Base-by-base conservation (phyloP, 2,329 filamentous ascomycete genomes). In the Talaromyces marneffei region DNA sequence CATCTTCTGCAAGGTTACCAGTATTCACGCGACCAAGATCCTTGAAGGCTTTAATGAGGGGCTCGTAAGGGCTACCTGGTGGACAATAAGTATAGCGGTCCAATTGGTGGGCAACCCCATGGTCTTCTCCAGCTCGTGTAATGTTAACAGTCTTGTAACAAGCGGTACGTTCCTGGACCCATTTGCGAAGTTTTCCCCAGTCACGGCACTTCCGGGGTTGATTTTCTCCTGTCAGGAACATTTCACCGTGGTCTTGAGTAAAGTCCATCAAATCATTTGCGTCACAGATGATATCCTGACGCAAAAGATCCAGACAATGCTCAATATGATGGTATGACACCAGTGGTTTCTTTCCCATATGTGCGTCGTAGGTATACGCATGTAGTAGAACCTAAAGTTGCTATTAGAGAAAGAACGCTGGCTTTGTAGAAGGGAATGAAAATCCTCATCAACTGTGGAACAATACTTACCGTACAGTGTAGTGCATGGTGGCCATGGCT, bases 141-240 rank as follows among this genome's bases (percentile, higher is more conserved):
- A 59, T 59, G 33, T 59, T 59, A 31, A 59, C 6, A 16, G 57
- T 59, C n/a, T 59, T 59, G 44, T 59, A 59, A 23, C 57, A 59
- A 8, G 57, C 29, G 18, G 18, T 59, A 4, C 57, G 42, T 9
- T 59, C 57, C 23, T 59, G 33, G 7, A 40, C 57, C 57, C 57
- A 59, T 14, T 27, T 35, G 3, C 10, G 6, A 12, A 59, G 44
- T 40, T 59, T 59, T 25, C 16, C 48, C 57, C 57, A 59, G 18
- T 59, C 57, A 50, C 57, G 57, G 12, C 57, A 59, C 18, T 59
- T 50, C 8, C 57, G 33, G 35, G 12, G 31, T 7, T 59, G 57
- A 12, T n/a, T 25, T 29, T 59, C 57, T 1, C 27, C 57, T 7
- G 29, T 37, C 1, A 59, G 20, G 9, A 59, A 59, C 7, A 52